Evolutionary conservation across 2,329 filamentous ascomycete genomes (phyloP), one percentile per base, ranked within the genome.

Genomic region (Penicillium sp.): DNA sequence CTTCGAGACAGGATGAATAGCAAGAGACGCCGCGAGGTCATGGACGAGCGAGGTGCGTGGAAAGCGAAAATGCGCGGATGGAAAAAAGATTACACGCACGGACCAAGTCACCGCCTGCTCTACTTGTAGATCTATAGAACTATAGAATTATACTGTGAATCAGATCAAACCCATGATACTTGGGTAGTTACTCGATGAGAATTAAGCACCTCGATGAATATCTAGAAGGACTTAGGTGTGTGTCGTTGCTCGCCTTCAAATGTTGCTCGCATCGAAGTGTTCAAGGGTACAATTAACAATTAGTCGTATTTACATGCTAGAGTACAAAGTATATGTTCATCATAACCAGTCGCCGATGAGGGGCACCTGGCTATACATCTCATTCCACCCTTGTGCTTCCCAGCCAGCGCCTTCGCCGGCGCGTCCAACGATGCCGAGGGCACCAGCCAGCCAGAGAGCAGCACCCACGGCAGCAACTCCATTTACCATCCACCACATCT

Each of bases 371-470:
- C 69, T 74, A 66, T 84, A 90, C 56, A 95, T 75, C 43, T 82
- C 79, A 72, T 96, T 87, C 70, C 92, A 95, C 43, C 87, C 78
- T 58, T 78, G 86, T 2, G 83, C 89, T 47, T 95, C 78, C 89
- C 90, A 96, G 0, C 89, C 89, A 3, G 79, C 74, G 1, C 82
- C 83, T 53, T 75, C 69, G 0, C 89, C 90, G 1, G 80, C 87
- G 54, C 81, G 78, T 2, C 86, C 89, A 7, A 95, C 82, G 13
- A 95, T 76, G 0, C 87, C 89, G 29, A 96, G 68, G 0, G 88
- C 86, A 3, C 91, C 91, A 0, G 84, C 83, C 44, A 91, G 81
- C 91, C 91, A 96, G n/a, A 90, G 47, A 0, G 73, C 78, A 6
- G 83, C 78, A 2, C 86, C 67, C 0, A 77, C 70, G 0, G 78